Percentiles rank a stretch among this genome's conserved stretches.
Conservation (phyloP, 805 yeast species). For the Saturnispora mendoncae region DNA sequence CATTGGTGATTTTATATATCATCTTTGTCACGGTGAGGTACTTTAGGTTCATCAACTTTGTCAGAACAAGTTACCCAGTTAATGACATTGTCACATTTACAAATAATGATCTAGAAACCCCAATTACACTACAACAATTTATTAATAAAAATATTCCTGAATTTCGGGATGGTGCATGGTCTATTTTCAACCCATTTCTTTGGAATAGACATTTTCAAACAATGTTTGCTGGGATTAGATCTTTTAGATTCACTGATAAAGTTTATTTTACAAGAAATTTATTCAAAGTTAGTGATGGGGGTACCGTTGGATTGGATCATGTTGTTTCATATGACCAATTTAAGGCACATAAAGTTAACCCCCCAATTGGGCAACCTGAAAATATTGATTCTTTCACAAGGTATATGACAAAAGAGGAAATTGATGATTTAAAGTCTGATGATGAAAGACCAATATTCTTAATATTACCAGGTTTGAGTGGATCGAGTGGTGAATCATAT, state of each 20-base stretch:
- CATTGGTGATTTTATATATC: slow-evolving; percentile 6
- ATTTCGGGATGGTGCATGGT: slow-evolving; percentile 38
- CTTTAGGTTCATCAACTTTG: slow-evolving; percentile 11
- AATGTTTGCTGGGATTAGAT: slow-evolving; percentile 50
- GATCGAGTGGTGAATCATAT: slow-evolving; percentile 78
- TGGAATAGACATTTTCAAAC: slow-evolving; percentile 77
- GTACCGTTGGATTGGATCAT: slow-evolving; percentile 68
- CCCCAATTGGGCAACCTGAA: slow-evolving; percentile 30
- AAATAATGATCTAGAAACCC: not conserved
- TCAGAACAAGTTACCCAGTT: slow-evolving; percentile 13
- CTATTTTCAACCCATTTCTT: slow-evolving; percentile 53
- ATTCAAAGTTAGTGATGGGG: slow-evolving; percentile 52
- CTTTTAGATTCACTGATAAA: slow-evolving; percentile 40
- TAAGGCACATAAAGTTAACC: slow-evolving; percentile 19
- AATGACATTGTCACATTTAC: slow-evolving; percentile 8
- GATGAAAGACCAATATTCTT: slow-evolving; percentile 51
- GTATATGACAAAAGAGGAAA: slow-evolving; percentile 40
- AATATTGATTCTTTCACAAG: slow-evolving; percentile 45
- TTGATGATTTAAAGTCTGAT: slow-evolving; percentile 22
- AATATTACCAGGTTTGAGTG: slow-evolving; percentile 68
- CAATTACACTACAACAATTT: slow-evolving; percentile 18
- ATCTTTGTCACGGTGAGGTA: slow-evolving; percentile 3
- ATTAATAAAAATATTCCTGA: slow-evolving; percentile 30
- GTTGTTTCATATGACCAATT: slow-evolving; percentile 36
- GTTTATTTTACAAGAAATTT: slow-evolving; percentile 71